These are phyloP conservation scores for Mrakia gelida DNA, from an alignment of 768 basidiomycete species.

Conservation along the genomic window DNA sequence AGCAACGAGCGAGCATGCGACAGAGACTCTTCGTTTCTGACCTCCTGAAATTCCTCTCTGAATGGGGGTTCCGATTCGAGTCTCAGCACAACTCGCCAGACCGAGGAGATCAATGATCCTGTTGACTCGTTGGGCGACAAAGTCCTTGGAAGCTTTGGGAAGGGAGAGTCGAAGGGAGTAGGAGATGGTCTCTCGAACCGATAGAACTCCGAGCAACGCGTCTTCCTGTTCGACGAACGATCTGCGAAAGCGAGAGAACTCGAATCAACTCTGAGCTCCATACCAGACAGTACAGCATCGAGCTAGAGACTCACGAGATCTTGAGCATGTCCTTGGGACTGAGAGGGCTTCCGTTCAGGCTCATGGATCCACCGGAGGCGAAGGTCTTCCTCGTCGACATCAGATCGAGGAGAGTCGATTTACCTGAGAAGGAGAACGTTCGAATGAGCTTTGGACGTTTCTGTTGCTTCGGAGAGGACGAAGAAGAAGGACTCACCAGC, in stretches of 20 bases:
- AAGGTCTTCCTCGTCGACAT: constrained; percentile 5
- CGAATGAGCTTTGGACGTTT: too few species aligned
- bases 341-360: constrained; percentile 3
- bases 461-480: too few species aligned
- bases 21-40: constrained; percentile 31
- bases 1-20: constrained; percentile 30
- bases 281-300: too few species aligned
- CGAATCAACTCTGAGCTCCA: constrained; percentile 32
- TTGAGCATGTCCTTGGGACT: background rate
- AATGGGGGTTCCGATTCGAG: constrained; percentile 30
- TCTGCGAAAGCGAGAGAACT: constrained; percentile 30
- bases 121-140: constrained; percentile 49
- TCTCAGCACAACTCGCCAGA: constrained; percentile 37
- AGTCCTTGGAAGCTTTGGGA: constrained; percentile 36
- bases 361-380: background rate
- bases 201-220: constrained; percentile 56
- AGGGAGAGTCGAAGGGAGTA: constrained; percentile 52
- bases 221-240: constrained; percentile 62
- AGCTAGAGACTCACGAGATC: background rate
- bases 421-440: background rate
- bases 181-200: constrained; percentile 55
- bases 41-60: constrained; percentile 29
- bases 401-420: constrained; percentile 24
- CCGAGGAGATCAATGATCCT: constrained; percentile 52
- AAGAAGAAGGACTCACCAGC: constrained; percentile 36